Conservation (phyloP, 495 filamentous ascomycete genomes). For the Talaromyces thailandensis region DNA sequence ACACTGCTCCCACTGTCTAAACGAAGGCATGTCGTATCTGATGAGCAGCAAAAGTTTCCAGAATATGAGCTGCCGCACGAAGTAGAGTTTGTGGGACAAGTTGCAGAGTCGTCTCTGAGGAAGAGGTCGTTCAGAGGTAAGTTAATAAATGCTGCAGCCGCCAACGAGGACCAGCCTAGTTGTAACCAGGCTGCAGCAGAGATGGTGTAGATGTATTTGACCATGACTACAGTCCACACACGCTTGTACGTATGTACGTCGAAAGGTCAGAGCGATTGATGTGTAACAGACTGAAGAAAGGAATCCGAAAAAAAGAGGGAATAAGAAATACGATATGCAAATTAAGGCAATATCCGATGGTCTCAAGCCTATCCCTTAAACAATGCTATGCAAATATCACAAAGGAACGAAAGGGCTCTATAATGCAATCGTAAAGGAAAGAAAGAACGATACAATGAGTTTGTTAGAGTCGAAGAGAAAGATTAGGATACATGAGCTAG, state of each 20-base stretch:
- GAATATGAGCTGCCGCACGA: conserved; percentile 52
- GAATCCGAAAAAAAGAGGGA: neutral
- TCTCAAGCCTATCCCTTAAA: neutral
- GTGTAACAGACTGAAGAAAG: neutral
- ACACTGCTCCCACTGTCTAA: conserved; percentile 60
- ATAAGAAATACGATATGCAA: neutral
- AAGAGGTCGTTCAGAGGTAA: neutral
- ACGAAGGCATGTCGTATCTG: conserved; percentile 49
- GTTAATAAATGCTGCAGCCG: neutral
- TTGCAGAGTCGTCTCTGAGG: conserved; percentile 7
- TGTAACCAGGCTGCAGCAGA: neutral
- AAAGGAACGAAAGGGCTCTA: neutral
- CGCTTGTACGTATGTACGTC: neutral
- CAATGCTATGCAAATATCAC: neutral
- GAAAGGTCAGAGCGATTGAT: neutral
- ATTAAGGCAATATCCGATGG: neutral
- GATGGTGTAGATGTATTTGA: neutral
- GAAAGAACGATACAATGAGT: neutral
- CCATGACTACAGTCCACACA: neutral
- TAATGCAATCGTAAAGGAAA: neutral
- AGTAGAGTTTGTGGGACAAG: conserved; percentile 38
- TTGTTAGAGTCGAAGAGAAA: neutral
- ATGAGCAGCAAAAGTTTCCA: conserved; percentile 66
- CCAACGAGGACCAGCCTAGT: conserved; percentile 4
- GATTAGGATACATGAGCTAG: neutral